A percentile compares a stretch with the other conserved stretches of the same genome.
Evolutionary conservation across 2,329 filamentous ascomycete species (phyloP).

Genomic region (Venturia oleaginea): DNA sequence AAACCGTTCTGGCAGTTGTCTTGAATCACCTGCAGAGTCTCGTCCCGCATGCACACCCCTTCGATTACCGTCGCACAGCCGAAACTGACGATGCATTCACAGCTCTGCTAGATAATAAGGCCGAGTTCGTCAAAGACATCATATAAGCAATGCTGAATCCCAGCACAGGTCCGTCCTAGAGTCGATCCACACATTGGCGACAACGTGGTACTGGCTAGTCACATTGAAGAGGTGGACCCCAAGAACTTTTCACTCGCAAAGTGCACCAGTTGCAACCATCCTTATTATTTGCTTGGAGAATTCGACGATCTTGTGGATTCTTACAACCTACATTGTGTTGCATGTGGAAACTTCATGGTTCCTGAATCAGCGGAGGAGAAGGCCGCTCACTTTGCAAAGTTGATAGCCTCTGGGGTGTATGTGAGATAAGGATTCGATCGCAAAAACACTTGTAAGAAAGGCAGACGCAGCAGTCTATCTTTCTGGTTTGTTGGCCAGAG

Average conservation of each 20-base stretch:
- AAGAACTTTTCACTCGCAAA: background rate
- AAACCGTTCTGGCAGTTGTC: background rate
- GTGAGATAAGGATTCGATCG: background rate
- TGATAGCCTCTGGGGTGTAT: too few relatives aligned
- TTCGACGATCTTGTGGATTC: background rate
- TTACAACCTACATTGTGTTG: background rate
- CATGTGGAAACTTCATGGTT: background rate
- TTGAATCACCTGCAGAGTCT: background rate
- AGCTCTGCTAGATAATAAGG: background rate
- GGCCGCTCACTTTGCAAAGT: background rate
- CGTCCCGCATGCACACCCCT: background rate
- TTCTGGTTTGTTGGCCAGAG: background rate
- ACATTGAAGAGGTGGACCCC: background rate
- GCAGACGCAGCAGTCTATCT: background rate
- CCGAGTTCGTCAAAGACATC: background rate
- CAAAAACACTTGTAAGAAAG: background rate
- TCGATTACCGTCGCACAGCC: background rate
- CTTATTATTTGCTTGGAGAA: background rate
- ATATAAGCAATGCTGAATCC: background rate
- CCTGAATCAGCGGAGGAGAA: background rate
- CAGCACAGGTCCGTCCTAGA: background rate
- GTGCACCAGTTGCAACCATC: background rate
- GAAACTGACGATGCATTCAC: background rate
- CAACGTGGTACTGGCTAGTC: background rate
- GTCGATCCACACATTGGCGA: background rate